These are phyloP conservation scores for Pyrenophora tritici-repentis DNA, from an alignment of 2,329 filamentous ascomycete genomes.

Conservation along the genomic window DNA sequence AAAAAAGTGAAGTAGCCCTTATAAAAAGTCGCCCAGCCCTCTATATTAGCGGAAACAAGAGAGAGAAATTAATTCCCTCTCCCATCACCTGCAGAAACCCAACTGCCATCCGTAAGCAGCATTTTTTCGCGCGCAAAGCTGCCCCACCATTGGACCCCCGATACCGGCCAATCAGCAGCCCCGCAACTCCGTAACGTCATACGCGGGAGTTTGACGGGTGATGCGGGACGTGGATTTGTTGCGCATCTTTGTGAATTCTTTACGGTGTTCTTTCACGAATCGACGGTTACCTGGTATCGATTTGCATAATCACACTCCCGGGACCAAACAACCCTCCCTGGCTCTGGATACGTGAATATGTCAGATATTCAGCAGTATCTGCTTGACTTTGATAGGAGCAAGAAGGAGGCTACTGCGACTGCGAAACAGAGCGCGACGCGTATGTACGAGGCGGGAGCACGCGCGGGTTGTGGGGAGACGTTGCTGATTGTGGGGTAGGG, in stretches of 20 bases:
- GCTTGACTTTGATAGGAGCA: constrained; percentile 56
- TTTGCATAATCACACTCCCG: no score
- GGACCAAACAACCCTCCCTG: neutral
- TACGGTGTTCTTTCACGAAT: neutral
- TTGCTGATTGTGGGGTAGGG: constrained; percentile 49
- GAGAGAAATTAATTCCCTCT: neutral
- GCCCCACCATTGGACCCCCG: constrained; percentile 21
- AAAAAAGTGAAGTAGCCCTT: neutral
- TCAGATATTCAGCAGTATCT: constrained; percentile 59
- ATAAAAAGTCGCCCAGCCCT: neutral
- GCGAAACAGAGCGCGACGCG: constrained; percentile 51
- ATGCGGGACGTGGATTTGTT: neutral
- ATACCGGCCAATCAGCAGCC: constrained; percentile 28
- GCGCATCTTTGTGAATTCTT: constrained; percentile 16
- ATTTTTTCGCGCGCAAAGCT: constrained; percentile 12
- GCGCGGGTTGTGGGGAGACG: constrained; percentile 18
- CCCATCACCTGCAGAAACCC: neutral
- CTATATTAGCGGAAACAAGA: neutral
- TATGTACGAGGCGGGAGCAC: constrained; percentile 28
- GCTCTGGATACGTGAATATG: constrained; percentile 45
- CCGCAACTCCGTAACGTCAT: constrained; percentile 24
- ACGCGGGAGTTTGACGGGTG: constrained; percentile 9
- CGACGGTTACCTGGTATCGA: neutral
- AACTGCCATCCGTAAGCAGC: constrained; percentile 8
- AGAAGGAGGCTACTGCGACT: constrained; percentile 51